phyloP scores from a whole-genome alignment of 306 rosid species.

The Datisca glomerata region DNA sequence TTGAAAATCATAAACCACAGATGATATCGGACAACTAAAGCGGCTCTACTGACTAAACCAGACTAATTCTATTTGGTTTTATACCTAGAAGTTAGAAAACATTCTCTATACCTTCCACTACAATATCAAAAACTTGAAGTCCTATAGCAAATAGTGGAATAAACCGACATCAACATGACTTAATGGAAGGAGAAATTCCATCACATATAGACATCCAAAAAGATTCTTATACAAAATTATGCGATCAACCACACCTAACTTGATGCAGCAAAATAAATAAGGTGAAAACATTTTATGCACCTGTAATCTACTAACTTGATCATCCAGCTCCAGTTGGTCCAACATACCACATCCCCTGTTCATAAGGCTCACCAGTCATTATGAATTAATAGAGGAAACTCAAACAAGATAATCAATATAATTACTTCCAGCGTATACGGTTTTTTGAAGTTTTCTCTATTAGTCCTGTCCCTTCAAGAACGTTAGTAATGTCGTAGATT shows the following conservation, averaged over 20 bases:
- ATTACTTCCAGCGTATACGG: conserved; percentile 77
- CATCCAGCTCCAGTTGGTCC: conserved; percentile 27
- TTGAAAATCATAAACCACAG: no score
- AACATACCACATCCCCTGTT: conserved; percentile 39
- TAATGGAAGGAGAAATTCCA: not conserved
- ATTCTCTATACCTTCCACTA: no score
- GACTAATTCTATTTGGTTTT: no score
- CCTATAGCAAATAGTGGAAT: no score
- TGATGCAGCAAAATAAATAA: not conserved
- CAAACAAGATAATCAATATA: conserved; percentile 2
- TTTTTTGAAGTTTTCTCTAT: conserved; percentile 72
- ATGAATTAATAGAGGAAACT: conserved; percentile 6
- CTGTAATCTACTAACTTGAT: conserved; percentile 33
- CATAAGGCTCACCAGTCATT: conserved; percentile 6
- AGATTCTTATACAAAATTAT: not conserved
- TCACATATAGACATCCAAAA: no score
- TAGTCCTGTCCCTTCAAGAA: conserved; percentile 79
- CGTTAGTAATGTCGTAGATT: conserved; percentile 81
- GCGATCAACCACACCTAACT: no score
- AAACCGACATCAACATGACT: not conserved
- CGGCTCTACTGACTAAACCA: no score
- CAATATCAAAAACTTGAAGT: no score
- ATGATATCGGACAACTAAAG: no score
- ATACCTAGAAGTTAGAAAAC: no score
- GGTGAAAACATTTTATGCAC: conserved; percentile 8